phyloP scores from a whole-genome alignment of 2,329 filamentous ascomycete species.

The Pseudocercospora eumusae region DNA sequence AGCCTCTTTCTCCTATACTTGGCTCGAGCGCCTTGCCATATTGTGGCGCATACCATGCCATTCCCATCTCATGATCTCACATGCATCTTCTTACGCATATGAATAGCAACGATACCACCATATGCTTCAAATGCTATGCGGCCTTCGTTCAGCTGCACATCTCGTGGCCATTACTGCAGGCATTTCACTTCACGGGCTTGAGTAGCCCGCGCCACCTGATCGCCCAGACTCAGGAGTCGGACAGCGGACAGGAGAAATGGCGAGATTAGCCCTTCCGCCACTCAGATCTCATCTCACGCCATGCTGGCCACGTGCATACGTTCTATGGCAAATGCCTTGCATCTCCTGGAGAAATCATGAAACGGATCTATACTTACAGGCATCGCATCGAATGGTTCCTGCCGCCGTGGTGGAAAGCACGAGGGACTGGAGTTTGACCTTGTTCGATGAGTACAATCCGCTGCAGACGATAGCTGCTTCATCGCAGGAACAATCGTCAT shows the following conservation, averaged over 20 bases:
- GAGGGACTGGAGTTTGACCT: neutral
- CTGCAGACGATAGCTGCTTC: neutral
- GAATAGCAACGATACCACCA: neutral
- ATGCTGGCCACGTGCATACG: neutral
- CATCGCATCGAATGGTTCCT: neutral
- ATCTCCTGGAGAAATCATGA: neutral
- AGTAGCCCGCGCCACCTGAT: neutral
- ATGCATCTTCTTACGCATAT: neutral
- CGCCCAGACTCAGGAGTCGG: neutral
- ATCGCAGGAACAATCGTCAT: neutral
- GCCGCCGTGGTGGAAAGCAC: neutral
- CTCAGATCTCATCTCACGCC: neutral
- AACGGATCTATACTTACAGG: neutral
- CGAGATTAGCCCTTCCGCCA: neutral
- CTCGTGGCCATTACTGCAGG: neutral
- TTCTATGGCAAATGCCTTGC: neutral
- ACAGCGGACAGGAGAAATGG: neutral
- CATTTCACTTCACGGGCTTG: neutral
- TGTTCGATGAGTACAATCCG: neutral
- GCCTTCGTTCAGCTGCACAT: neutral
- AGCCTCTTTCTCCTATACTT: neutral
- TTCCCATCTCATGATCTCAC: no score
- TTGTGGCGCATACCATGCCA: no score
- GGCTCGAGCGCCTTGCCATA: neutral
- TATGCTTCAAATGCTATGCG: neutral